Conservation (phyloP, 2,329 filamentous ascomycete species). For the Tolypocladium cylindrosporum region DNA sequence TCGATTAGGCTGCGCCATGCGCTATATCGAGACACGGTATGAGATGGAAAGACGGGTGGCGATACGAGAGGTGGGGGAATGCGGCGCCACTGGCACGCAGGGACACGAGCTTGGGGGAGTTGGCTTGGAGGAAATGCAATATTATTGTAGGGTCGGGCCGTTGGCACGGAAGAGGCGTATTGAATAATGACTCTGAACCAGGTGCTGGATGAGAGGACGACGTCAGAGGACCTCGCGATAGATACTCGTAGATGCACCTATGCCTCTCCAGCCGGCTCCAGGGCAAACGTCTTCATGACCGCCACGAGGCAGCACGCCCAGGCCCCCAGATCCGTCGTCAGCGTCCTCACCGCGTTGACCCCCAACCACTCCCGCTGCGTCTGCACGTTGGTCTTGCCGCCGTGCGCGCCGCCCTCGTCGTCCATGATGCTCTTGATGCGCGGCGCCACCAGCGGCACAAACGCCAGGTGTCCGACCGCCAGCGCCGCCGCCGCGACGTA, state of each 20-base stretch:
- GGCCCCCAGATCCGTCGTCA: constrained; percentile 23
- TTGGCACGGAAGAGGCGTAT: background rate
- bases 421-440: constrained; percentile 19
- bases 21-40: background rate
- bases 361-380: constrained; percentile 19
- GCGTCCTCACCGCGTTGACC: constrained; percentile 19
- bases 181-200: no score
- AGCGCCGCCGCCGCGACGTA: constrained; percentile 21
- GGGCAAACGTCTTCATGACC: constrained; percentile 3
- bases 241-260: no score
- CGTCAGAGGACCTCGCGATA: no score
- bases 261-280: background rate
- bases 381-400: constrained; percentile 14
- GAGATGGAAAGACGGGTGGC: background rate
- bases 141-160: background rate
- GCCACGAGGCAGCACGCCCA: constrained; percentile 22
- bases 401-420: constrained; percentile 9
- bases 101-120: background rate
- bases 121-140: background rate
- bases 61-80: background rate
- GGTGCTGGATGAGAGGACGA: background rate
- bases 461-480: constrained; percentile 21
- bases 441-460: constrained; percentile 21
- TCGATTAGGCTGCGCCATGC: background rate
- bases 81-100: background rate